phyloP scores from a whole-genome alignment of 805 yeast genomes.

The Candida fluviatilis region DNA sequence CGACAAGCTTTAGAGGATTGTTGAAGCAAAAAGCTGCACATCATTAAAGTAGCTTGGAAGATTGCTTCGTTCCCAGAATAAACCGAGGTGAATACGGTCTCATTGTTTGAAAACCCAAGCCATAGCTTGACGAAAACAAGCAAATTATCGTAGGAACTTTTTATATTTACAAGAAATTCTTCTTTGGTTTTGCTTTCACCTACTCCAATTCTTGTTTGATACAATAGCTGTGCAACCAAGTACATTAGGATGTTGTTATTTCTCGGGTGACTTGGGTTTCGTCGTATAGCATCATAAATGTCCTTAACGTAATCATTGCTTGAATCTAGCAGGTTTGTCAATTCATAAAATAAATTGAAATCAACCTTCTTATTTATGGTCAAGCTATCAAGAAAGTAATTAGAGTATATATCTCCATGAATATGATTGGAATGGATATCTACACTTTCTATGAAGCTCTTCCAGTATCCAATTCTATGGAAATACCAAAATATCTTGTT shows the following conservation, averaged over 20 bases:
- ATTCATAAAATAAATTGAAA: background rate
- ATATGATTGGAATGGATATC: constrained; percentile 8
- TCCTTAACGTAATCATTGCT: constrained; percentile 9
- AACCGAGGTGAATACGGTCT: constrained; percentile 21
- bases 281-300: background rate
- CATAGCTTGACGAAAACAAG: constrained; percentile 9
- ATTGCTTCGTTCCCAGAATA: constrained; percentile 24
- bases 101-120: constrained; percentile 14
- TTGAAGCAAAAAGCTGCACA: constrained; percentile 6
- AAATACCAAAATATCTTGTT: constrained; percentile 23
- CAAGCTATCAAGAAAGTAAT: constrained; percentile 21
- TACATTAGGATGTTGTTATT: constrained; percentile 17
- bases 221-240: constrained; percentile 13
- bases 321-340: constrained; percentile 1
- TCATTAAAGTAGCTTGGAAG: constrained; percentile 17
- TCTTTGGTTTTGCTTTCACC: background rate
- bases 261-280: constrained; percentile 16
- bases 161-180: constrained; percentile 1
- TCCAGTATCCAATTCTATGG: constrained; percentile 27
- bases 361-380: constrained; percentile 13
- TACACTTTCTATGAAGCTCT: constrained; percentile 9
- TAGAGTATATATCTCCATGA: constrained; percentile 13
- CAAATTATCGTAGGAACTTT: background rate
- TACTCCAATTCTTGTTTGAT: constrained; percentile 3
- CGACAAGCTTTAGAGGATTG: background rate